phyloP scores from a whole-genome alignment of 2,329 filamentous ascomycete genomes.

The Fusarium sp. region DNA sequence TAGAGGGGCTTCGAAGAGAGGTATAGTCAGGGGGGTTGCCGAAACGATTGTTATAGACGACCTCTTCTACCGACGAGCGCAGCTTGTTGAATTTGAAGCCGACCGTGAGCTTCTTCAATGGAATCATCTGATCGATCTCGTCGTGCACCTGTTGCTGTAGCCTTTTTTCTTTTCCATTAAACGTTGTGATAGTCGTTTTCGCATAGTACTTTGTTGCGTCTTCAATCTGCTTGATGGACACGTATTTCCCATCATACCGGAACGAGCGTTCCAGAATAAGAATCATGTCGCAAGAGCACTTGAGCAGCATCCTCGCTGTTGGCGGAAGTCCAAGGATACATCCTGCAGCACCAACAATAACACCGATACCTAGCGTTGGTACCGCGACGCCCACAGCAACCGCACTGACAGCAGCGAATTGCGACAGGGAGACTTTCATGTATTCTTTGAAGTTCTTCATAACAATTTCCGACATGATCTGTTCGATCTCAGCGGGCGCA shows the following conservation, averaged over 20 bases:
- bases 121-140: conserved; percentile 44
- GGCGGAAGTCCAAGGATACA: conserved; percentile 39
- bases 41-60: conserved; percentile 45
- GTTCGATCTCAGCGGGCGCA: conserved; percentile 40
- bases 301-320: conserved; percentile 45
- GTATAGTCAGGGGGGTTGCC: conserved; percentile 21
- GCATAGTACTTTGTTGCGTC: conserved; percentile 45
- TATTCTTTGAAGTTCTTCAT: conserved; percentile 43
- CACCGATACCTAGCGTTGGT: conserved; percentile 41
- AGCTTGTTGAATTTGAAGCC: conserved; percentile 47
- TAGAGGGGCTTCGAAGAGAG: conserved; percentile 36
- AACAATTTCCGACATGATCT: conserved; percentile 45
- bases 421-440: conserved; percentile 41
- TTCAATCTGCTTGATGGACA: conserved; percentile 47
- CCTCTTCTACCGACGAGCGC: conserved; percentile 30
- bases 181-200: conserved; percentile 35
- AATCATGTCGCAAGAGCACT: conserved; percentile 48
- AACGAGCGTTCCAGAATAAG: conserved; percentile 45
- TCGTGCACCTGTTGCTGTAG: conserved; percentile 45
- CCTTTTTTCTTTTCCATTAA: conserved; percentile 41
- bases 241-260: conserved; percentile 45
- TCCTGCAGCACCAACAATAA: conserved; percentile 33
- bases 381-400: conserved; percentile 38
- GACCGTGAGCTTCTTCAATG: conserved; percentile 40
- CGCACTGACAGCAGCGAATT: conserved; percentile 32